Conservation (phyloP, 371 early-diverging fungal genomes). For the Apophysomyces trapeziformis region DNA sequence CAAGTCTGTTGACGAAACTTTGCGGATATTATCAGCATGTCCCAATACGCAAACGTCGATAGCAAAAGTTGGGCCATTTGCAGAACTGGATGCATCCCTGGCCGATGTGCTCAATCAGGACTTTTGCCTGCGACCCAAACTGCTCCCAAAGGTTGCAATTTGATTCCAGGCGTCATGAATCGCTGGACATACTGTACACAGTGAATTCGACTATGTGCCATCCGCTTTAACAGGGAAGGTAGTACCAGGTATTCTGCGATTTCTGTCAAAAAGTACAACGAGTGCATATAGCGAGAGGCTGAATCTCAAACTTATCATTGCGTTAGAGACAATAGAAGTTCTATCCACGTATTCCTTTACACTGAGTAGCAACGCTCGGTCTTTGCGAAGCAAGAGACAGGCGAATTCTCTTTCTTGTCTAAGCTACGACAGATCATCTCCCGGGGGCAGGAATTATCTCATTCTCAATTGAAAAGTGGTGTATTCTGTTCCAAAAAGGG, state of each 20-base stretch:
- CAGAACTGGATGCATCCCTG: neutral
- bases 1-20: constrained; percentile 2
- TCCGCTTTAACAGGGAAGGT: neutral
- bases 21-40: constrained; percentile 1
- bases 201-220: constrained; percentile 4
- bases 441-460: too few species aligned
- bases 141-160: constrained; percentile 4
- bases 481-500: too few species aligned
- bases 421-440: too few species aligned
- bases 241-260: neutral
- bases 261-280: neutral
- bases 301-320: neutral
- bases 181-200: constrained; percentile 6
- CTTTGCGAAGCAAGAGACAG: too few species aligned
- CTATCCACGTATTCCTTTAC: constrained; percentile 1
- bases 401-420: too few species aligned
- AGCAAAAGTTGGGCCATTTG: constrained; percentile 1
- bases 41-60: neutral
- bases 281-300: constrained; percentile 11
- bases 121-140: constrained; percentile 1
- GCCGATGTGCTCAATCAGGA: constrained; percentile 6
- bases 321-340: neutral
- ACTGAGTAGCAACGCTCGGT: neutral
- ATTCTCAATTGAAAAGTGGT: too few species aligned
- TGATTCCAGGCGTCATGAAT: constrained; percentile 6